phyloP scores from a whole-genome alignment of 2,329 filamentous ascomycete genomes.

The Penicillium crustosum region DNA sequence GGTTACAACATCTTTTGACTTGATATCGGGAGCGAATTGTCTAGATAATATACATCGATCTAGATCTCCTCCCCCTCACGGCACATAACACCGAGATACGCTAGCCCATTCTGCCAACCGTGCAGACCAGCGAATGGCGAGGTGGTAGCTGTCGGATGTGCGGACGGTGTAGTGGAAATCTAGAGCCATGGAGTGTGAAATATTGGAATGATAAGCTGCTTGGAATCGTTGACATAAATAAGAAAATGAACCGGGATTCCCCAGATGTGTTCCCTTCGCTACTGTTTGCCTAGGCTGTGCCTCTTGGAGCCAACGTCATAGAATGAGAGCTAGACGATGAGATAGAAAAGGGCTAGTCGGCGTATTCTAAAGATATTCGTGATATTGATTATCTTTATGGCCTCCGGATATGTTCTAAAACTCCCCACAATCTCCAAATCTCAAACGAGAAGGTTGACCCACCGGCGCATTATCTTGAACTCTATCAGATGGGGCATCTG shows the following conservation, averaged over 20 bases:
- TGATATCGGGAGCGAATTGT: slow-evolving; percentile 17
- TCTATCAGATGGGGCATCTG: neutral
- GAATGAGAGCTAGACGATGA: neutral
- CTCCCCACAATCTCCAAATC: slow-evolving; percentile 1
- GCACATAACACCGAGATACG: slow-evolving; percentile 27
- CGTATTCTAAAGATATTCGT: neutral
- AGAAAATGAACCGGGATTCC: neutral
- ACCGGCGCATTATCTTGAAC: slow-evolving; percentile 4
- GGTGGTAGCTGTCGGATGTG: neutral
- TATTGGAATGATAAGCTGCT: neutral
- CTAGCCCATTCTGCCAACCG: slow-evolving; percentile 29
- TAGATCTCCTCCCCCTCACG: slow-evolving; percentile 24
- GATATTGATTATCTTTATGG: no score
- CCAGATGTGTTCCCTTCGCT: slow-evolving; percentile 27
- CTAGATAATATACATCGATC: slow-evolving; percentile 29
- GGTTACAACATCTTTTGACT: slow-evolving; percentile 16
- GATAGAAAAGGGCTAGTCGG: neutral
- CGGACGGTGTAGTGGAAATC: slow-evolving; percentile 24
- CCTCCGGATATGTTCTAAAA: neutral
- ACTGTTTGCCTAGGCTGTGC: slow-evolving; percentile 28
- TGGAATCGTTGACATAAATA: neutral
- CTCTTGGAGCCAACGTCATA: slow-evolving; percentile 12
- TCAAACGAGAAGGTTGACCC: slow-evolving; percentile 16
- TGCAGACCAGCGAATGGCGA: slow-evolving; percentile 13
- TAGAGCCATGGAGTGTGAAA: slow-evolving; percentile 25